Evolutionary conservation across 169 alveolate species (phyloP).

Genomic region (Eimeria falciformis): DNA sequence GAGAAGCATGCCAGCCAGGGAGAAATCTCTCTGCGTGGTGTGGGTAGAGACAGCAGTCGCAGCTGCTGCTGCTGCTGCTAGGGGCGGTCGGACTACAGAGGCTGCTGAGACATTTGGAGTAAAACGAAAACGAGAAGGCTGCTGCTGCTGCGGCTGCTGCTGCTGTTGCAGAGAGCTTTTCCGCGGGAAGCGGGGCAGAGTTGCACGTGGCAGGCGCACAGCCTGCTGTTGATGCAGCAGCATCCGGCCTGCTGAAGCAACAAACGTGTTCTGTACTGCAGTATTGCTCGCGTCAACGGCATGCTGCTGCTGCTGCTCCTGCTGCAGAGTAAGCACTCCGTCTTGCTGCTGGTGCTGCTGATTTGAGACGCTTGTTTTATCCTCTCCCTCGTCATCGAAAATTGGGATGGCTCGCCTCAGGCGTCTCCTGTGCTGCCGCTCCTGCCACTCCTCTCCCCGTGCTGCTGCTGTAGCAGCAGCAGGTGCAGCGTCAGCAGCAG

Average conservation of each 20-base stretch:
- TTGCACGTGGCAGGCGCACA: background rate
- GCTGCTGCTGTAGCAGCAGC: constrained; percentile 2
- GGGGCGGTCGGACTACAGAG: background rate
- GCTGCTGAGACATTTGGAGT: background rate
- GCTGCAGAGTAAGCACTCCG: background rate
- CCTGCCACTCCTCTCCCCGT: background rate
- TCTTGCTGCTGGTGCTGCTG: background rate
- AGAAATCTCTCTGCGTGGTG: background rate
- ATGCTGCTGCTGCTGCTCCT: background rate
- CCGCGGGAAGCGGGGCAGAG: background rate
- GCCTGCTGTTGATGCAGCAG: background rate
- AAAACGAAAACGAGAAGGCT: background rate
- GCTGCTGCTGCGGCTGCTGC: background rate
- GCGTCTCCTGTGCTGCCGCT: background rate
- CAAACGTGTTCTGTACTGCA: background rate
- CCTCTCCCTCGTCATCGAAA: background rate
- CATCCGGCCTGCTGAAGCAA: background rate
- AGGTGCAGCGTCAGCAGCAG: too few species aligned
- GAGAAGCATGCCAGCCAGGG: background rate
- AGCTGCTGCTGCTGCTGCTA: background rate
- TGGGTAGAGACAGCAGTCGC: background rate
- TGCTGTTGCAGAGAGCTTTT: background rate
- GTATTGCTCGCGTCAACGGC: background rate
- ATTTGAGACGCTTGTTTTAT: background rate
- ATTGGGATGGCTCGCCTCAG: background rate